Base-by-base conservation (phyloP, 2,329 filamentous ascomycete species). In the Colletotrichum caudatum region DNA sequence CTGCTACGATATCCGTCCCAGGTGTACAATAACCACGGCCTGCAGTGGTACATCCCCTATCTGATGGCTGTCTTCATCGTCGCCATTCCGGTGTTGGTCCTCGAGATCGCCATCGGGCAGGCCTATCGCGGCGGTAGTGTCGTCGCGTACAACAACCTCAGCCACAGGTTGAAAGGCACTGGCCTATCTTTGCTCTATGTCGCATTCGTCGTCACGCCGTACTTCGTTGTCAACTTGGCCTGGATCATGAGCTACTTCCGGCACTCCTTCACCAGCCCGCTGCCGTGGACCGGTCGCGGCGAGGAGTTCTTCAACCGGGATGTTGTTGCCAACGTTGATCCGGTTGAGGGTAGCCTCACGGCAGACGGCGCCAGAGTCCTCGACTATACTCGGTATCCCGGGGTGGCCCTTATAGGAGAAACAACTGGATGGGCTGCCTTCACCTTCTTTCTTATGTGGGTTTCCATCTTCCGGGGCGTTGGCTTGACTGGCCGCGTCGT, bases 101-200 rank as follows among this genome's bases (percentile, higher is more conserved):
- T 89, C 29, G 88, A 90, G 76, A 87, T 89, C 62, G 92, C 92
- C 64, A 94, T 93, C 64, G 94, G 94, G 58, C 92, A 89, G 75
- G 87, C 87, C 5, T 88, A 89, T 75, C 86, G 86, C 16, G 87
- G 86, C 50, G 87, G 87, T 16, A 84, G 83, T 3, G 85, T 88
- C 50, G 85, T 89, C 64, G 86, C 87, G 5, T 88, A 83, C 76
- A 85, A 86, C 79, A 87, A 84, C 73, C 80, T 89, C 71, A 83
- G 88, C 75, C 78, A 82, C 63, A 82, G 87, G 9, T 79, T 89
- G 44, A 88, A 87, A 74, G 88, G 87, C 2, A 81, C 86, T 3
- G 88, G 88, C 0, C 78, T 89, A 57, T 85, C 84, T 11, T 80
- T 87, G 2, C 79, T 89, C 23, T 84, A 87, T 67, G 83, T 89